Evolutionary conservation across 1,284 basidiomycete genomes (phyloP).

Genomic region (Peniophora sp.): DNA sequence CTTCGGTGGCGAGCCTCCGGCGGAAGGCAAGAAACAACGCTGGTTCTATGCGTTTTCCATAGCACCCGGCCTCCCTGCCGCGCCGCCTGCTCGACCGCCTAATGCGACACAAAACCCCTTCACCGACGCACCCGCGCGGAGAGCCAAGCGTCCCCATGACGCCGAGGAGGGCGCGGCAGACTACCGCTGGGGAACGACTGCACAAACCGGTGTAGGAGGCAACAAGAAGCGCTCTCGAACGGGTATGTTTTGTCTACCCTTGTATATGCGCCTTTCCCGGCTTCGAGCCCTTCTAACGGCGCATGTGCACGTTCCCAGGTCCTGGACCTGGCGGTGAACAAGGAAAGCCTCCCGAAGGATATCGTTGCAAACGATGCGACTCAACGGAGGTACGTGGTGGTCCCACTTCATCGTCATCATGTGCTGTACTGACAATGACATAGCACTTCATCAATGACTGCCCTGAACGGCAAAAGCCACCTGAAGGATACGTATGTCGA

Average conservation of each 20-base stretch:
- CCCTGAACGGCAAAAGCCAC: slow-evolving; percentile 65
- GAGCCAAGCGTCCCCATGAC: slow-evolving; percentile 48
- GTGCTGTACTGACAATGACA: background rate
- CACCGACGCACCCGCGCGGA: slow-evolving; percentile 25
- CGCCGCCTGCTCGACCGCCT: slow-evolving; percentile 37
- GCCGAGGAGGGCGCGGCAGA: slow-evolving; percentile 36
- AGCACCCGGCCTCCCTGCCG: slow-evolving; percentile 28
- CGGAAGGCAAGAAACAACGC: slow-evolving; percentile 70
- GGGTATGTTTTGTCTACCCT: slow-evolving; percentile 26
- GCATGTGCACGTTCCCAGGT: slow-evolving; percentile 1
- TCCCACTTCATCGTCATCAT: background rate
- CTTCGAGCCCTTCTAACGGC: background rate
- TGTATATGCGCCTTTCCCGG: background rate
- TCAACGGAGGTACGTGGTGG: slow-evolving; percentile 51
- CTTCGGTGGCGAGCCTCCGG: slow-evolving; percentile 61
- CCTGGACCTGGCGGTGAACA: slow-evolving; percentile 26
- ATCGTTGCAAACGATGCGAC: slow-evolving; percentile 73
- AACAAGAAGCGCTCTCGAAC: slow-evolving; percentile 41
- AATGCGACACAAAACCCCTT: slow-evolving; percentile 76
- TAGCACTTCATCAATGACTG: slow-evolving; percentile 77
- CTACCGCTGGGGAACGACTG: slow-evolving; percentile 59
- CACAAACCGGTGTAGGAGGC: slow-evolving; percentile 1
- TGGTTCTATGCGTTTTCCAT: slow-evolving; percentile 79
- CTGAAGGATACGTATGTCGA: slow-evolving; percentile 81
- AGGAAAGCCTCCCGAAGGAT: slow-evolving; percentile 58